Conservation (phyloP, 495 filamentous ascomycete species). For the Penicillium diatomitis region DNA sequence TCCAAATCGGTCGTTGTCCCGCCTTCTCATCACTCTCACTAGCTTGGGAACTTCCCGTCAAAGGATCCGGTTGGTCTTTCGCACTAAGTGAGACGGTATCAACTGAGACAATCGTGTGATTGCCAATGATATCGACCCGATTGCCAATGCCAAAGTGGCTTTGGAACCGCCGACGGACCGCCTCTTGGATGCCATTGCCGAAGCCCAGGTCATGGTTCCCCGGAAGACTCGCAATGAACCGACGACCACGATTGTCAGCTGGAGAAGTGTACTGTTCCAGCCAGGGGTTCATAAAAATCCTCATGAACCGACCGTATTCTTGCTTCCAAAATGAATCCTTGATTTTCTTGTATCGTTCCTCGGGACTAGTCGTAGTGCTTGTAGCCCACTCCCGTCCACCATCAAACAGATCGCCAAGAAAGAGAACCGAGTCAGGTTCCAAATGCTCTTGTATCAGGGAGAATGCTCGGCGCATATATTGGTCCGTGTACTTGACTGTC, state of each 20-base stretch:
- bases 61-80: slow-evolving; percentile 42
- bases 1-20: slow-evolving; percentile 53
- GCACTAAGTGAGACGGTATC: slow-evolving; percentile 84
- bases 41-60: slow-evolving; percentile 31
- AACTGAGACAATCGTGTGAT: slow-evolving; percentile 90
- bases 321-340: slow-evolving; percentile 70
- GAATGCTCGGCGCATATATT: slow-evolving; percentile 77
- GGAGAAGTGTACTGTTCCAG: slow-evolving; percentile 28
- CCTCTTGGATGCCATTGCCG: slow-evolving; percentile 67
- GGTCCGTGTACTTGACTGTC: slow-evolving; percentile 77
- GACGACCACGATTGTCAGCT: slow-evolving; percentile 38
- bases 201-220: slow-evolving; percentile 98
- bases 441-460: slow-evolving; percentile 57
- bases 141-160: slow-evolving; percentile 86
- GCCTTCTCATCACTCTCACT: slow-evolving; percentile 27
- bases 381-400: slow-evolving; percentile 94
- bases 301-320: slow-evolving; percentile 71
- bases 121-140: slow-evolving; percentile 79
- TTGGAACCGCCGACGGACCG: slow-evolving; percentile 73
- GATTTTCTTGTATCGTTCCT: slow-evolving; percentile 66
- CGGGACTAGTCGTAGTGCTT: slow-evolving; percentile 50
- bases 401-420: slow-evolving; percentile 93
- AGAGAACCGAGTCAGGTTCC: slow-evolving; percentile 73
- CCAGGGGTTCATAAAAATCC: slow-evolving; percentile 68
- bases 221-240: slow-evolving; percentile 72